Evolutionary conservation across 1,284 basidiomycete species (phyloP), one percentile per base, ranked within the genome.

Genomic region (Malassezia dermatis): DNA sequence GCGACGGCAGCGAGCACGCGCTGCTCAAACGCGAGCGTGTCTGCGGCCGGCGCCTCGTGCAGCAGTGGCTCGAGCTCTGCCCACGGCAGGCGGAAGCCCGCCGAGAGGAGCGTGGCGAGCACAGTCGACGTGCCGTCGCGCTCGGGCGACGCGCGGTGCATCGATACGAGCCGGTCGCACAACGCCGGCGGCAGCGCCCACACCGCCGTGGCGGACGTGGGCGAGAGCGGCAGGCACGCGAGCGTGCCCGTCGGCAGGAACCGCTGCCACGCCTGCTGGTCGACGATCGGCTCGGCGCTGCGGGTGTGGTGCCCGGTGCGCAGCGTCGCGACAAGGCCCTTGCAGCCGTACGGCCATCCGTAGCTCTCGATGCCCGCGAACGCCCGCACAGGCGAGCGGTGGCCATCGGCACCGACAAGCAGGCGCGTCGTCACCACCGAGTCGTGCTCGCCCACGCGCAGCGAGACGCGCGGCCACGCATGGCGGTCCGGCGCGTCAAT

Each of bases 161-260:
- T 79, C 12, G 81, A 78, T 41, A 85, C 84, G 41, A 96, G 78
- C 0, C 84, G 83, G 21, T 81, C 77, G 1, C 89, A 89, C 6
- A 93, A 79, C 8, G 78, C 69, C 0, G 90, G 89, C 51, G 81
- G 83, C 21, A 89, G 91, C 11, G 89, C 91, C 94, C 94, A 98
- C 4, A 96, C 94, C 55, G 98, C 80, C 1, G 91, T 93, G 5
- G 87, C 89, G 0, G 80, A 78, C 0, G 82, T 84, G 1, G 84
- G 78, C 0, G 86, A 73, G 24, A 90, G 63, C 84, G 62, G 62
- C 30, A 67, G 52, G 42, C 64, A 96, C 0, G 91, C 93, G 43
- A 98, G 85, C 0, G 94, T 93, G 0, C 94, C 93, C 3, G 89
- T 90, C 0, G 91, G 87, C 28, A 98, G 81, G 79, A 98, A 98